phyloP scores from a whole-genome alignment of 306 rosid species.

The Acmispon strigosus region DNA sequence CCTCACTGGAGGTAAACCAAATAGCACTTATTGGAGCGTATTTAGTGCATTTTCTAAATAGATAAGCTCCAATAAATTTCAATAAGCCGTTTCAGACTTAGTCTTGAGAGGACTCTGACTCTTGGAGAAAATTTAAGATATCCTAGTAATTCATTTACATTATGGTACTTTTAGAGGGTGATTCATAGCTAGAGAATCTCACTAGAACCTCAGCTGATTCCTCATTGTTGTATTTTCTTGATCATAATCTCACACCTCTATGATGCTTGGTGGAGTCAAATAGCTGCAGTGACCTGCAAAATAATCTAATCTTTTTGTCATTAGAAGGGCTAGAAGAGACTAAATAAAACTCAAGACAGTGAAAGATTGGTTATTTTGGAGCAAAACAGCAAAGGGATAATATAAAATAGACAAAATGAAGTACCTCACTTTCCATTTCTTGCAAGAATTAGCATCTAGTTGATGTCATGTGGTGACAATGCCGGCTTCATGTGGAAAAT shows the following conservation, averaged over 20 bases:
- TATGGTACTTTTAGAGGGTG: neutral
- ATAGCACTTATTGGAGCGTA: too few relatives aligned
- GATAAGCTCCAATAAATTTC: too few relatives aligned
- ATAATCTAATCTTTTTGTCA: neutral
- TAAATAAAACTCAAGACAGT: conserved; percentile 10
- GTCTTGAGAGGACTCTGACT: too few relatives aligned
- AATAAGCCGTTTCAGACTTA: too few relatives aligned
- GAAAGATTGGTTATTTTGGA: conserved; percentile 15
- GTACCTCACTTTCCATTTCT: conserved; percentile 17
- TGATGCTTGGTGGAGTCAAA: conserved; percentile 6
- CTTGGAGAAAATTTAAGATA: neutral
- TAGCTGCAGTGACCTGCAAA: conserved; percentile 17
- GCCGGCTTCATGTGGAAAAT: conserved; percentile 2
- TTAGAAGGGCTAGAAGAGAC: conserved; percentile 8
- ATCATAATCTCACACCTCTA: conserved; percentile 13
- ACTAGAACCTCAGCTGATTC: neutral
- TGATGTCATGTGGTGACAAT: conserved; percentile 20
- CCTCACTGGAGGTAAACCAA: too few relatives aligned
- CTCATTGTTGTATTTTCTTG: neutral
- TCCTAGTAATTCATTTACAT: conserved; percentile 21
- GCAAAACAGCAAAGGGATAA: conserved; percentile 30
- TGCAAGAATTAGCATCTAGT: conserved; percentile 12
- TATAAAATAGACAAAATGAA: conserved; percentile 29
- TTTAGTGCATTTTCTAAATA: too few relatives aligned
- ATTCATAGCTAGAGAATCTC: neutral